Percentiles rank a stretch among this genome's conserved stretches.
Conservation (phyloP, 495 filamentous ascomycete genomes). For the Aspergillus mulundensis region DNA sequence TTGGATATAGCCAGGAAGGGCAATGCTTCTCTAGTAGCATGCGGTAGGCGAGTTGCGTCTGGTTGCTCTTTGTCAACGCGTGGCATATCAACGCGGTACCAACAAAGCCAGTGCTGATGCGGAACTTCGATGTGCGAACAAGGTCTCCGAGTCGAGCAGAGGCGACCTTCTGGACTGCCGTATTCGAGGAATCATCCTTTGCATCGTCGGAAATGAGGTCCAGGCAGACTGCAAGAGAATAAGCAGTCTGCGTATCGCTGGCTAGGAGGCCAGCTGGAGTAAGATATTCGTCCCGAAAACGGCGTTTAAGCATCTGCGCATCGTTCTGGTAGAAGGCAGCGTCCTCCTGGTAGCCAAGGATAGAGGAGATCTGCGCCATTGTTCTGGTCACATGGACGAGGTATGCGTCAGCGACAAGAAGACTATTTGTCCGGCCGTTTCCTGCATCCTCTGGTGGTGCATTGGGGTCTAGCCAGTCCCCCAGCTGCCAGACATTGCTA, state of each 20-base stretch:
- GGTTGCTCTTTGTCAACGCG: too few relatives aligned
- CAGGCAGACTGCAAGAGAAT: too few relatives aligned
- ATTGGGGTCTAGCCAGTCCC: slow-evolving; percentile 54
- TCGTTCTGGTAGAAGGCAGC: slow-evolving; percentile 26
- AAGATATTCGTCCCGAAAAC: too few relatives aligned
- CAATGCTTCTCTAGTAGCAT: slow-evolving; percentile 40
- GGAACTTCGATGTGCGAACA: slow-evolving; percentile 35
- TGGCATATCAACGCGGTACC: too few relatives aligned
- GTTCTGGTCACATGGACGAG: slow-evolving; percentile 41
- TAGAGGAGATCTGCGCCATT: slow-evolving; percentile 17
- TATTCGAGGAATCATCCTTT: too few relatives aligned
- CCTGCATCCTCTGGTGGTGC: slow-evolving; percentile 44
- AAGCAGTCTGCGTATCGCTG: slow-evolving; percentile 47
- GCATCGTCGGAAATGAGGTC: too few relatives aligned
- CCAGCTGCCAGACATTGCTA: slow-evolving; percentile 35
- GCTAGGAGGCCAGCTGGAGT: slow-evolving; percentile 27
- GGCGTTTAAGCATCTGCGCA: too few relatives aligned
- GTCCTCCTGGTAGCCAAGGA: slow-evolving; percentile 28
- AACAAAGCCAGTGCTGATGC: too few relatives aligned
- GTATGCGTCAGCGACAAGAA: slow-evolving; percentile 50
- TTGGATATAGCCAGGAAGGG: slow-evolving; percentile 51
- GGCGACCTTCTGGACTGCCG: slow-evolving; percentile 26
- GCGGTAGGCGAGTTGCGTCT: slow-evolving; percentile 26
- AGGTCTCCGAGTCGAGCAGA: slow-evolving; percentile 34
- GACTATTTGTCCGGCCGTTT: slow-evolving; percentile 35